Evolutionary conservation across 1,139 yeast species (phyloP), one percentile per base, ranked within the genome.

Genomic region (Schizosaccharomyces versatilis): DNA sequence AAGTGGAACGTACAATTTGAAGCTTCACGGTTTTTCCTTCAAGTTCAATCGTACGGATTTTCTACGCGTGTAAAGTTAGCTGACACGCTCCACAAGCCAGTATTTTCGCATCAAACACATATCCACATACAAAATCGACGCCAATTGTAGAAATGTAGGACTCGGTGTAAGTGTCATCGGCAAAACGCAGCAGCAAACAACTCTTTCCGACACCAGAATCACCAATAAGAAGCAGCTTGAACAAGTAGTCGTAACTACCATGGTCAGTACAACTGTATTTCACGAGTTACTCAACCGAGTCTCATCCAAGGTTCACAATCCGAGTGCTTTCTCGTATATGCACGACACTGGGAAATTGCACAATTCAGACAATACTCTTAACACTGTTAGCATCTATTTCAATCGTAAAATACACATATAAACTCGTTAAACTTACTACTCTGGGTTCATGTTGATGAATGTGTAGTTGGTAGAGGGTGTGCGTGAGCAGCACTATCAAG

Each of bases 131-230:
- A 74, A 90, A 90, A 68, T 90, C 98, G 55, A 90, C 98, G 57
- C 98, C 98, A 67, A 90, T 90, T 55, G 98, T 90, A 56, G 96
- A 85, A 64, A 90, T 88, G 72, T 90, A 90, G 65, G 93, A 95
- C 64, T 90, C 95, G 47, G 96, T 88, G 71, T 88, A 90, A 52
- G 96, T 86, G 71, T 90, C 95, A 68, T 90, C 98, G 55, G 97
- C 95, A 68, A 90, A 90, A 70, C 98, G 80, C 65, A 90, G 76
- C 66, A 90, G 75, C 67, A 90, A 74, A 74, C 97, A 90, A 10
- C 97, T 86, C 69, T 90, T 90, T 60, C 98, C 98, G 54, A 90
- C 98, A 63, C 98, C 98, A 56, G 97, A 88, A 71, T 90, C 96
- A 58, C 98, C 52, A 36, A 49, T 49, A 71, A 88, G 79, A 67